Evolutionary conservation across 139 green algal genomes (phyloP).

Genomic region (Tetraselmis chui): DNA sequence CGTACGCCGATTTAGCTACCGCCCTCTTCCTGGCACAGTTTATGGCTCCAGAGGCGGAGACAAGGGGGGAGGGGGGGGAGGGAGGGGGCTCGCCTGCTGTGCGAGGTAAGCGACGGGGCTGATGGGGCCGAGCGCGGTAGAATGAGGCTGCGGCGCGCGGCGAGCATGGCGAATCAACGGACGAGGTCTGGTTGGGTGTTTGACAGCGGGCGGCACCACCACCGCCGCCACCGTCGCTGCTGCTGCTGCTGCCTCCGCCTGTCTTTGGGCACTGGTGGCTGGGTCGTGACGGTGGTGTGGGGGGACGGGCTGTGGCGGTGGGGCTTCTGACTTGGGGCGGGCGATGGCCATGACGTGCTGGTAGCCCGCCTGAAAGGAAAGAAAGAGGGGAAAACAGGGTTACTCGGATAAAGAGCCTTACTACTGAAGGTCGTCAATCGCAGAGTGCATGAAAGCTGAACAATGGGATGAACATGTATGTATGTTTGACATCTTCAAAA

Average conservation of each 20-base stretch:
- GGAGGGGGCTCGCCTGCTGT: not conserved
- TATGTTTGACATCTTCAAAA: too few species aligned
- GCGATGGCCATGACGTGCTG: slow-evolving; percentile 44
- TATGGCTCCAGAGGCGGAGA: too few species aligned
- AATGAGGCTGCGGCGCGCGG: not conserved
- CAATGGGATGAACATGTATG: too few species aligned
- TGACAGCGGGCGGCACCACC: too few species aligned
- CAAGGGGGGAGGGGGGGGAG: too few species aligned
- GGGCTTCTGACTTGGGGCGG: not conserved
- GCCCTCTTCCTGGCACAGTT: too few species aligned
- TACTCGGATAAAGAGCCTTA: too few species aligned
- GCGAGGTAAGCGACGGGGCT: not conserved
- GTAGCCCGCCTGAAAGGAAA: slow-evolving; percentile 22
- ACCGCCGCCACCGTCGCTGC: not conserved
- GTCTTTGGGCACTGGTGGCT: slow-evolving; percentile 5
- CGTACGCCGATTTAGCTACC: too few species aligned
- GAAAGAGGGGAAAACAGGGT: too few species aligned
- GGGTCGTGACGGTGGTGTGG: not conserved
- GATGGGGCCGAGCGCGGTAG: not conserved
- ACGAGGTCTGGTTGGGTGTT: not conserved
- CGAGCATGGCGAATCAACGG: not conserved
- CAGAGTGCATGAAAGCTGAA: too few species aligned
- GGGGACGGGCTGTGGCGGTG: not conserved
- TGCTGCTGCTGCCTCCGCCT: slow-evolving; percentile 11
- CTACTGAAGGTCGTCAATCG: too few species aligned